Evolutionary conservation across 768 basidiomycete genomes (phyloP), one percentile per base, ranked within the genome.

Genomic region (Galerina marginata): DNA sequence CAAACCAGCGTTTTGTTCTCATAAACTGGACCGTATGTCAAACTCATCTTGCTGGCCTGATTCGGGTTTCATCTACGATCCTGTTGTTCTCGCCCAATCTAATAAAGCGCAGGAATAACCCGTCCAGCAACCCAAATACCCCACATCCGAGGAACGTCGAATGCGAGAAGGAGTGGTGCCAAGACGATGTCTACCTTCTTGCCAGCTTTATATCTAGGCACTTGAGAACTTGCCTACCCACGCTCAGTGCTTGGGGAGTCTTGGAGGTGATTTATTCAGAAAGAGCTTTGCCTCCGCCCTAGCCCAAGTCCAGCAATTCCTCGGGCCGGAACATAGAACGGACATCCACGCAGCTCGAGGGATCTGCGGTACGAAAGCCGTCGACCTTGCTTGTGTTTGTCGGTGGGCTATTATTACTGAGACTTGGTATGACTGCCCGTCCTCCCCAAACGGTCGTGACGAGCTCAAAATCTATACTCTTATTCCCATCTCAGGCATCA

Each of bases 311-410:
- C 4, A 5, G 29, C 29, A 33, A 33, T 33, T 33, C 29, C 9
- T 29, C 53, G 53, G 53, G 53, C 53, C 53, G 53, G 53, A 54
- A 44, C 53, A 26, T 54, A 43, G 51, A 54, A 23, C 26, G 15
- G 42, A 54, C 42, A 42, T 42, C 9, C 52, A 20, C 52, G 26
- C 12, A 46, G 23, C 12, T 11, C 14, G 46, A 44, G 40, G 20
- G 38, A 40, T 51, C 45, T 39, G 51, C 50, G 43, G 43, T 54
- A 44, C 53, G 15, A 40, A 50, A 43, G 51, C 50, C 44, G 48
- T 42, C 43, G 25, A 14, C 46, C 51, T 50, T 43, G 48, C 42
- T 39, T 53, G 51, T 14, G 51, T 39, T 53, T 51, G 14, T 46
- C 36, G 54, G 14, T 53, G 26, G 29, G 29, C 29, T 33, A 33